Conservation (phyloP, 176 grass and related monocot species). For the Cymbopogon citratus region DNA sequence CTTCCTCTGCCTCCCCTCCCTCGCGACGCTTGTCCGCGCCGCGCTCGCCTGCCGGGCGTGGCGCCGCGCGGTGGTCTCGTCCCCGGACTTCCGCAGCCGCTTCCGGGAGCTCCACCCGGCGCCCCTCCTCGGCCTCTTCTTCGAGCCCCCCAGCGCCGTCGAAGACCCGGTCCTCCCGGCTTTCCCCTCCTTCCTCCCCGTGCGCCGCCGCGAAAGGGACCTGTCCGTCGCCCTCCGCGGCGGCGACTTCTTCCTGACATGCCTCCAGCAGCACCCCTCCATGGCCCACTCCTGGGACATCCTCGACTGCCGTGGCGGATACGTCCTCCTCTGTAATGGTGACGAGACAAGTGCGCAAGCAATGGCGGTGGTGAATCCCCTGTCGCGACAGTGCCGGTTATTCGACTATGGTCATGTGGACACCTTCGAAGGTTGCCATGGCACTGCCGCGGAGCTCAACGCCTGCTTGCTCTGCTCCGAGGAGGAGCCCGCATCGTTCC, state of each 20-base stretch:
- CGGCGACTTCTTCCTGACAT: slow-evolving; percentile 29
- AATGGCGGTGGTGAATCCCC: slow-evolving; percentile 4
- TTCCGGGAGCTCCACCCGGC: slow-evolving; percentile 1
- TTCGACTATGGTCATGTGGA: background rate
- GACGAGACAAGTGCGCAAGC: background rate
- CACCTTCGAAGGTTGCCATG: background rate
- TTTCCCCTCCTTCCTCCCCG: slow-evolving; percentile 6
- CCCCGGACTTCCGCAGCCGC: background rate
- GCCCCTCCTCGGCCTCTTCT: slow-evolving; percentile 29
- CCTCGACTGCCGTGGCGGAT: background rate
- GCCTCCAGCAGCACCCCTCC: slow-evolving; percentile 5
- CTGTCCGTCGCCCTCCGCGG: slow-evolving; percentile 6
- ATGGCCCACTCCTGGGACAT: slow-evolving; percentile 14
- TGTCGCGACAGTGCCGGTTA: background rate
- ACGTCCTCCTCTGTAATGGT: background rate
- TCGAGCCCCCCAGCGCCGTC: background rate
- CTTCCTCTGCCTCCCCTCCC: slow-evolving; percentile 23
- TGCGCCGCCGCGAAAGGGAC: background rate
- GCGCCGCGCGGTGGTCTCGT: slow-evolving; percentile 9
- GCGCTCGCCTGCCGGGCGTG: slow-evolving; percentile 21
- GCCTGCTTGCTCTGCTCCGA: background rate
- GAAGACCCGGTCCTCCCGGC: background rate
- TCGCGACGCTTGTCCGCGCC: slow-evolving; percentile 33
- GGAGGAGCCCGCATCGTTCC: background rate
- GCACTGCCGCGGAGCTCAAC: fast-evolving